Percentiles rank a stretch among this genome's conserved stretches.
phyloP scores from a whole-genome alignment of 331 rosid species.

The Acacia pycnantha region DNA sequence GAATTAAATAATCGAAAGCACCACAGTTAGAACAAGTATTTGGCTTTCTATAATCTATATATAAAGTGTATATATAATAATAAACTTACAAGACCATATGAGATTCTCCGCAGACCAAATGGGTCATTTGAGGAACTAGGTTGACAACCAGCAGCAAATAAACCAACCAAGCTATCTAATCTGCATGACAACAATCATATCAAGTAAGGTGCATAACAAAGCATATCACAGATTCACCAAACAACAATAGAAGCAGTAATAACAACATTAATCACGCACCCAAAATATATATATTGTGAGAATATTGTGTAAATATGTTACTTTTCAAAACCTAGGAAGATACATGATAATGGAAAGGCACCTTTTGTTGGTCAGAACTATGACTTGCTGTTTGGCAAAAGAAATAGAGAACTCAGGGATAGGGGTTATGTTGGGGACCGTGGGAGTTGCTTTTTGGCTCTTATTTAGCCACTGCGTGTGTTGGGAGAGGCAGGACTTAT shows the following conservation, averaged over 20 bases:
- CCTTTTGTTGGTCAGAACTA: too few species aligned
- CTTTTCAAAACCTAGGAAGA: too few species aligned
- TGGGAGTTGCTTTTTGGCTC: too few species aligned
- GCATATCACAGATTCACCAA: background rate
- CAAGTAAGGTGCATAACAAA: constrained; percentile 19
- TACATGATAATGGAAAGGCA: too few species aligned
- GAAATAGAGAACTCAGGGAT: too few species aligned
- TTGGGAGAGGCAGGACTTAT: too few species aligned
- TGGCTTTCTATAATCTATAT: background rate
- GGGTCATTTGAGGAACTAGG: constrained; percentile 91
- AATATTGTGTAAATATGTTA: too few species aligned
- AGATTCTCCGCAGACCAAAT: constrained; percentile 88
- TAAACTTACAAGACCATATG: constrained; percentile 89
- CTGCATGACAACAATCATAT: constrained; percentile 51
- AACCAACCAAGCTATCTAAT: constrained; percentile 89
- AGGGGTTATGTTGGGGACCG: too few species aligned
- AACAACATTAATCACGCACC: too few species aligned
- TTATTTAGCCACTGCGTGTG: too few species aligned
- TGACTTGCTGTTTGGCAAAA: too few species aligned
- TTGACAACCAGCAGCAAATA: constrained; percentile 94
- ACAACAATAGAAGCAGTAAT: background rate
- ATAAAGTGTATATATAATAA: background rate
- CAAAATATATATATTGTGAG: too few species aligned
- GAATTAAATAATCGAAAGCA: constrained; percentile 31
- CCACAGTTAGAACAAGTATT: constrained; percentile 17